Percentiles rank a stretch among this genome's conserved stretches.
Conservation (phyloP, 2,329 filamentous ascomycete species). For the Ophiostoma montium region DNA sequence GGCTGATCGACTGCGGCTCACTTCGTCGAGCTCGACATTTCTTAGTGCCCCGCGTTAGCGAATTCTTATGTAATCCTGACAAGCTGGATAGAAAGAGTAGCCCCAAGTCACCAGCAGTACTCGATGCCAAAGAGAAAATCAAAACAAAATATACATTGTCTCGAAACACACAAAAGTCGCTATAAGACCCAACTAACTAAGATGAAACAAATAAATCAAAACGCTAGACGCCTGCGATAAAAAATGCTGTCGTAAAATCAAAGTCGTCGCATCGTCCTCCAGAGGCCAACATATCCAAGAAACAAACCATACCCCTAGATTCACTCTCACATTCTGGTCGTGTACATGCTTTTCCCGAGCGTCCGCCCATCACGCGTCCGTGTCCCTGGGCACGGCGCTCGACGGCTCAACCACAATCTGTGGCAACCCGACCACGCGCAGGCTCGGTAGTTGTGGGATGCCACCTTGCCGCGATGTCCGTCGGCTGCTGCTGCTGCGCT, state of each 20-base stretch:
- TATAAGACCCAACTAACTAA: background rate
- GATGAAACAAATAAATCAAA: background rate
- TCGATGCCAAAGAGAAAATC: too few relatives aligned
- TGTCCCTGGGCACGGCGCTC: constrained; percentile 21
- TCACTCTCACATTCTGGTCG: too few relatives aligned
- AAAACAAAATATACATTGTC: too few relatives aligned
- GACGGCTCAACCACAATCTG: constrained; percentile 46
- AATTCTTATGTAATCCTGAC: too few relatives aligned
- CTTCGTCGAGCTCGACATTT: background rate
- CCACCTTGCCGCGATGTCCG: constrained; percentile 15
- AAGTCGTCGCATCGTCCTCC: background rate
- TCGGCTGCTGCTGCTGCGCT: constrained; percentile 4
- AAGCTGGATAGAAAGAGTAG: too few relatives aligned
- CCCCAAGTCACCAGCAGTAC: too few relatives aligned
- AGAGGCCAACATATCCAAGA: background rate
- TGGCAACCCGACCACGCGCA: constrained; percentile 35
- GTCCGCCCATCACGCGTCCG: background rate
- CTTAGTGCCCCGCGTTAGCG: background rate
- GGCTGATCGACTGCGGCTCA: background rate
- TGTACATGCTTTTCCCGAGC: too few relatives aligned
- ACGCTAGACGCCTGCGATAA: background rate
- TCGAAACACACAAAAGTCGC: background rate
- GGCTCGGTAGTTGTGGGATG: constrained; percentile 35
- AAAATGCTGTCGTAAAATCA: background rate
- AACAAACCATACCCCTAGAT: background rate